phyloP scores from a whole-genome alignment of 1,139 yeast genomes.

The Candida mesenterica region DNA sequence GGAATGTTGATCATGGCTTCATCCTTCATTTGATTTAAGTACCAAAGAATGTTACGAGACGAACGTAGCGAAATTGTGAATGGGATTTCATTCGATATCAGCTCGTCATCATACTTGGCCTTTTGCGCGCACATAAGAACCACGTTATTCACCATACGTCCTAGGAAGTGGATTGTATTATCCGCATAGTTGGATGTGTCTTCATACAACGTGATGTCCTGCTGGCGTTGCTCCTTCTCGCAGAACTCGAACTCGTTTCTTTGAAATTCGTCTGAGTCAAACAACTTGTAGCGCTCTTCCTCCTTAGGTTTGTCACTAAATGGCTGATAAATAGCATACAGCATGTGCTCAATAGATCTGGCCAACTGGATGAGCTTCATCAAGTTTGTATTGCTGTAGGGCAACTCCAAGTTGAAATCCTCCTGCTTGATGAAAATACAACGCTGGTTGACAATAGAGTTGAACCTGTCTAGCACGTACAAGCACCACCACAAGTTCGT shows the following conservation, averaged over 20 bases:
- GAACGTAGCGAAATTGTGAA: slow-evolving; percentile 24
- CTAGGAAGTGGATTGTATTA: slow-evolving; percentile 23
- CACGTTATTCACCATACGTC: slow-evolving; percentile 28
- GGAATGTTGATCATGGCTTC: slow-evolving; percentile 26
- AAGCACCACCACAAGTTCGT: slow-evolving; percentile 39
- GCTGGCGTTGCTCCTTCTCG: slow-evolving; percentile 17
- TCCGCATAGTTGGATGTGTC: slow-evolving; percentile 13
- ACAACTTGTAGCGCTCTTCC: slow-evolving; percentile 17
- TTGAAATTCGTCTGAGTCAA: slow-evolving; percentile 28
- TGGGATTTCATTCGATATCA: slow-evolving; percentile 23
- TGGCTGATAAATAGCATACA: slow-evolving; percentile 33
- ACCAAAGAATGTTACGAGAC: slow-evolving; percentile 28
- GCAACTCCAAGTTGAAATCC: slow-evolving; percentile 33
- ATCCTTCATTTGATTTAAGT: slow-evolving; percentile 20
- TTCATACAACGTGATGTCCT: background rate
- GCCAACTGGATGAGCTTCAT: slow-evolving; percentile 29
- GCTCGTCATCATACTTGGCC: slow-evolving; percentile 25
- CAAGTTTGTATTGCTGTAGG: slow-evolving; percentile 23
- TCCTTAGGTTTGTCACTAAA: slow-evolving; percentile 15
- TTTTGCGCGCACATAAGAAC: slow-evolving; percentile 28
- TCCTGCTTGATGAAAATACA: slow-evolving; percentile 33
- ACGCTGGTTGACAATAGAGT: slow-evolving; percentile 37
- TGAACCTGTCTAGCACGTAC: slow-evolving; percentile 35
- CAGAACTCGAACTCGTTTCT: slow-evolving; percentile 28
- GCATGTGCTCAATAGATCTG: slow-evolving; percentile 28